These are phyloP conservation scores for Yamadazyma nakazawae DNA, from an alignment of 805 yeast species.

Conservation along the genomic window DNA sequence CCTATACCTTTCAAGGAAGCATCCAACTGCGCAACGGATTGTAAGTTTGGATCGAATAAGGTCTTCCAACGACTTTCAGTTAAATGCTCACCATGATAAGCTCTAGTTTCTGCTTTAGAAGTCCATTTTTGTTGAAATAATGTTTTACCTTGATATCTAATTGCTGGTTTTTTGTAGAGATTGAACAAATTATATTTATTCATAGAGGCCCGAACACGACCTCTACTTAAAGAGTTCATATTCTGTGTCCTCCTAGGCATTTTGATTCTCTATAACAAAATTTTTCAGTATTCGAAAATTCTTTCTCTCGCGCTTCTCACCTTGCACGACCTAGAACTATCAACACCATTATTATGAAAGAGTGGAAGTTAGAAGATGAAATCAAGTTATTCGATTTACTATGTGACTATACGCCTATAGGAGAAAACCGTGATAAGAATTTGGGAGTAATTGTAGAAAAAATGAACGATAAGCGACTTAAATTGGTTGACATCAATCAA, in stretches of 20 bases:
- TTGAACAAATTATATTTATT: slow-evolving; percentile 91
- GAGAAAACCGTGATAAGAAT: slow-evolving; percentile 44
- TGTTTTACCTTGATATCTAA: slow-evolving; percentile 57
- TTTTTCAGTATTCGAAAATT: slow-evolving; percentile 3
- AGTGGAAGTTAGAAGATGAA: slow-evolving; percentile 64
- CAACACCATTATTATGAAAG: slow-evolving; percentile 6
- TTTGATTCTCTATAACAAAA: not conserved
- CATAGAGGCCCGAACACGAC: slow-evolving; percentile 83
- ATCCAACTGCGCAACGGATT: slow-evolving; percentile 86
- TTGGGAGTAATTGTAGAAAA: slow-evolving; percentile 40
- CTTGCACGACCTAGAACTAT: slow-evolving; percentile 1
- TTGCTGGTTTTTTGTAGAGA: slow-evolving; percentile 66
- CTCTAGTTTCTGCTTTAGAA: slow-evolving; percentile 87
- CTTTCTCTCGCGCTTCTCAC: not conserved
- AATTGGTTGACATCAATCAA: slow-evolving; percentile 53
- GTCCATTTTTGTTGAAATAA: slow-evolving; percentile 89
- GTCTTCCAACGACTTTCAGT: slow-evolving; percentile 81
- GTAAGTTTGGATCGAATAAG: slow-evolving; percentile 64
- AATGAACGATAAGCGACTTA: slow-evolving; percentile 22
- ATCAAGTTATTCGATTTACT: slow-evolving; percentile 57
- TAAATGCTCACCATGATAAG: slow-evolving; percentile 92
- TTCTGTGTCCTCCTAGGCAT: slow-evolving; percentile 65
- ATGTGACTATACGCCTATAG: slow-evolving; percentile 68
- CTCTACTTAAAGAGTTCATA: slow-evolving; percentile 58
- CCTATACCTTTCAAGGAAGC: slow-evolving; percentile 65